Conservation (phyloP, 805 yeast species). For the Trichomonascus vanleenenianus region DNA sequence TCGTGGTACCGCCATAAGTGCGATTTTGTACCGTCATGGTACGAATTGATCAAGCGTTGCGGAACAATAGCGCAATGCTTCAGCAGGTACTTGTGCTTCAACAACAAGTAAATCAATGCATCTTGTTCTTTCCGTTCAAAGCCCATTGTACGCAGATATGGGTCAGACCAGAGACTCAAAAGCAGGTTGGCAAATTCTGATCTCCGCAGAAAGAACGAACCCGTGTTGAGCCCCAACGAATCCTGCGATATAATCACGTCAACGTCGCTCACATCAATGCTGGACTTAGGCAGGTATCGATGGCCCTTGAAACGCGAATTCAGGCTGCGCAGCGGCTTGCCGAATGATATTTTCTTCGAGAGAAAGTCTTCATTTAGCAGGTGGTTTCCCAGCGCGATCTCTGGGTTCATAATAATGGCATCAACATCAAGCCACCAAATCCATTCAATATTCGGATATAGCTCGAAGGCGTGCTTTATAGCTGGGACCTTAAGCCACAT, state of each 20-base stretch:
- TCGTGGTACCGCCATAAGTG: slow-evolving; percentile 7
- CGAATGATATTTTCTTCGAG: slow-evolving; percentile 18
- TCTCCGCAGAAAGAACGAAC: slow-evolving; percentile 27
- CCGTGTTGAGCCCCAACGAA: slow-evolving; percentile 25
- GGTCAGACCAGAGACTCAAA: slow-evolving; percentile 24
- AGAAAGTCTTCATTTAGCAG: slow-evolving; percentile 24
- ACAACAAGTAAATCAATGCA: slow-evolving; percentile 17
- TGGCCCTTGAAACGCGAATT: slow-evolving; percentile 2
- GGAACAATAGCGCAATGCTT: slow-evolving; percentile 25
- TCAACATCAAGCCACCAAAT: slow-evolving; percentile 34
- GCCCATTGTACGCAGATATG: background rate
- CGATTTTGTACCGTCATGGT: slow-evolving; percentile 12
- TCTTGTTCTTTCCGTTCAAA: slow-evolving; percentile 23
- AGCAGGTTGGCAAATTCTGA: slow-evolving; percentile 17
- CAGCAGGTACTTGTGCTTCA: slow-evolving; percentile 15
- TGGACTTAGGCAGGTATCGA: slow-evolving; percentile 6
- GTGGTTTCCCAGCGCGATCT: slow-evolving; percentile 22
- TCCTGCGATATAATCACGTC: slow-evolving; percentile 26
- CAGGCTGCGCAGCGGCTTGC: slow-evolving; percentile 11
- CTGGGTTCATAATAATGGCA: slow-evolving; percentile 28
- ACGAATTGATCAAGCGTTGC: slow-evolving; percentile 26
- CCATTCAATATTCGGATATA: slow-evolving; percentile 31
- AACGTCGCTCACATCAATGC: slow-evolving; percentile 18
- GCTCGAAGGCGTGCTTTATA: slow-evolving; percentile 24
- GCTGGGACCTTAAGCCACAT: slow-evolving; percentile 31